Conservation (phyloP, 164 flowering plant species). For the Santalum album region DNA sequence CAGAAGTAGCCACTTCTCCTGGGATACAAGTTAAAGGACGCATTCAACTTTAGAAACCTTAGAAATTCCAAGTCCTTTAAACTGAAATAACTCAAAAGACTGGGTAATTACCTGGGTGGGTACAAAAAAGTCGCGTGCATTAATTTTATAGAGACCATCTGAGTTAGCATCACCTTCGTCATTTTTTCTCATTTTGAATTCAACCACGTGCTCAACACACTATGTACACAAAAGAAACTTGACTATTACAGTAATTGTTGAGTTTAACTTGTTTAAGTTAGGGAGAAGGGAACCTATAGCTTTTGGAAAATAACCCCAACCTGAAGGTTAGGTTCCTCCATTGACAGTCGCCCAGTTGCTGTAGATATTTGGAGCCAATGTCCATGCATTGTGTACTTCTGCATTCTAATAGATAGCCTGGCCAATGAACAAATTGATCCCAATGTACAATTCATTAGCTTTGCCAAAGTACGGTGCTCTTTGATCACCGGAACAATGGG, state of each 20-base stretch:
- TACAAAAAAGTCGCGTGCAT: conserved; percentile 79
- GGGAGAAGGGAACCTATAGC: not conserved
- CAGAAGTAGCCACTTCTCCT: conserved; percentile 84
- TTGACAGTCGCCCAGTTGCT: conserved; percentile 90
- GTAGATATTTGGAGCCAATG: conserved; percentile 99
- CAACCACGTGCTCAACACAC: conserved; percentile 89
- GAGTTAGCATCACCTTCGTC: conserved; percentile 21
- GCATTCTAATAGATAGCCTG: conserved; percentile 54
- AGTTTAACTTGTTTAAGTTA: no score
- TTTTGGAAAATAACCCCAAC: conserved; percentile 23
- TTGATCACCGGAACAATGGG: conserved; percentile 77
- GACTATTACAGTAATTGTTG: not conserved
- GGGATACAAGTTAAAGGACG: conserved; percentile 15
- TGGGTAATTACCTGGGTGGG: conserved; percentile 83
- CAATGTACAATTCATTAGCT: conserved; percentile 83
- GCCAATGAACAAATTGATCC: conserved; percentile 86
- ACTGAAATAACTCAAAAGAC: not conserved
- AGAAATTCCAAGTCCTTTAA: not conserved
- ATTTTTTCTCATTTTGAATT: conserved; percentile 36
- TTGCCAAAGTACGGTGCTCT: conserved; percentile 84
- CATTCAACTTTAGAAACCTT: not conserved
- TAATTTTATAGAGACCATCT: conserved; percentile 38
- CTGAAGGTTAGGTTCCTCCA: conserved; percentile 99
- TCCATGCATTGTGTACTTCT: conserved; percentile 75
- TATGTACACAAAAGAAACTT: conserved; percentile 17